These are phyloP conservation scores for Leptographium radiaticola DNA, from an alignment of 2,329 filamentous ascomycete species.

Conservation along the genomic window DNA sequence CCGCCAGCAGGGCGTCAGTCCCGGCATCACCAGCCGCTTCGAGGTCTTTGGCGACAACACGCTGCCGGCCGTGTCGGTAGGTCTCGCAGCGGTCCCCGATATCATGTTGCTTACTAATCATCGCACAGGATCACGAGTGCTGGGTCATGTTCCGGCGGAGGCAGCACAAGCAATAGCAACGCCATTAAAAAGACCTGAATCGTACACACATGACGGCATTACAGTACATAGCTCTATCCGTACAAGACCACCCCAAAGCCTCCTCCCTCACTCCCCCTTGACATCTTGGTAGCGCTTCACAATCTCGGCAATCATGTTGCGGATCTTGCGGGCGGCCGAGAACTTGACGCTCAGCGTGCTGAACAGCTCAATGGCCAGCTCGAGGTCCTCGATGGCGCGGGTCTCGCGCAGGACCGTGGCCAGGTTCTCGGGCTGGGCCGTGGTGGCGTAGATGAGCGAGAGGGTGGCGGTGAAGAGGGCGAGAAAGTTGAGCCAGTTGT, in stretches of 20 bases:
- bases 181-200: too few species aligned
- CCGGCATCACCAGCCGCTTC: slow-evolving; percentile 26
- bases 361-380: slow-evolving; percentile 19
- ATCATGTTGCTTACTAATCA: background rate
- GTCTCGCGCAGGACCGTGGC: slow-evolving; percentile 15
- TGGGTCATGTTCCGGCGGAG: slow-evolving; percentile 8
- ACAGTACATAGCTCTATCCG: background rate
- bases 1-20: slow-evolving; percentile 16
- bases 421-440: slow-evolving; percentile 22
- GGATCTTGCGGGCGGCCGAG: slow-evolving; percentile 16
- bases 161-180: background rate
- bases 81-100: background rate
- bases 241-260: too few species aligned
- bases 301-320: slow-evolving; percentile 16
- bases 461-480: slow-evolving; percentile 27
- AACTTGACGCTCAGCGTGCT: slow-evolving; percentile 19
- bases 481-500: slow-evolving; percentile 29
- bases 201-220: background rate
- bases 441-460: slow-evolving; percentile 29
- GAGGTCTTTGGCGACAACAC: slow-evolving; percentile 25
- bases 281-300: slow-evolving; percentile 13
- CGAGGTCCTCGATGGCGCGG: slow-evolving; percentile 18
- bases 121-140: slow-evolving; percentile 12
- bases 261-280: background rate
- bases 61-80: background rate